Conservation (phyloP, 176 grass and related monocot species). For the Chloris gayana region DNA sequence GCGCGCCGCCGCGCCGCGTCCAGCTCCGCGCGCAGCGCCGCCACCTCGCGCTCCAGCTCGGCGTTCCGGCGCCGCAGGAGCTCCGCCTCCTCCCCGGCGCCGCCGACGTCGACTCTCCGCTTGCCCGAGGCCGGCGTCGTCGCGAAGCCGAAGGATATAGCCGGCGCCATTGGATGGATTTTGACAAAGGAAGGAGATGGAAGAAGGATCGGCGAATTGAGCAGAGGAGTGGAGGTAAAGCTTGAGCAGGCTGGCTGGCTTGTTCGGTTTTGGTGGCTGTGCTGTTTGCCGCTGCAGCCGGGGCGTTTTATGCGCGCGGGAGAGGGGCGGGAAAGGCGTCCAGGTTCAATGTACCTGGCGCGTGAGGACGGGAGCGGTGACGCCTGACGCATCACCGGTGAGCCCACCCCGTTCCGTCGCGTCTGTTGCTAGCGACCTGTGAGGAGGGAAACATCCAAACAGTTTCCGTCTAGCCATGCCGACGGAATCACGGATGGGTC, state of each 20-base stretch:
- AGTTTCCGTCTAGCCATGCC: too few relatives aligned
- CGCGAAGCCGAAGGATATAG: constrained; percentile 10
- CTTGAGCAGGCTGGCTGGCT: neutral
- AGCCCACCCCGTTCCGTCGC: neutral
- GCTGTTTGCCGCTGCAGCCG: neutral
- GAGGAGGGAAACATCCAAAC: neutral
- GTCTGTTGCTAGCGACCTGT: neutral
- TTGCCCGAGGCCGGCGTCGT: neutral
- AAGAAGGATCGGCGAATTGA: neutral
- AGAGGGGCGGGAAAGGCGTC: constrained; percentile 35
- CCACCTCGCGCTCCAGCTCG: constrained; percentile 76
- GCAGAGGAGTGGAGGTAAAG: too few relatives aligned
- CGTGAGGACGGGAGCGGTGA: constrained; percentile 19
- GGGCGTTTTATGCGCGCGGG: neutral
- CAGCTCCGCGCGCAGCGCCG: constrained; percentile 49
- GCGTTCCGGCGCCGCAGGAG: constrained; percentile 60
- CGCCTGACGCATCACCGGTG: constrained; percentile 3
- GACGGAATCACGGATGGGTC: neutral
- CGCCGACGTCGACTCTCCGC: neutral
- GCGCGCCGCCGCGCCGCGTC: constrained; percentile 50
- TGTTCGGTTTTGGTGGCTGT: neutral
- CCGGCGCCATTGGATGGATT: constrained; percentile 31
- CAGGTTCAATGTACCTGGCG: constrained; percentile 34
- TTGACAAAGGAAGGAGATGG: neutral
- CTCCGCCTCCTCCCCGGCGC: constrained; percentile 27